These are phyloP conservation scores for Pogostemon cablin DNA, from an alignment of 257 asterid genomes.

Conservation along the genomic window DNA sequence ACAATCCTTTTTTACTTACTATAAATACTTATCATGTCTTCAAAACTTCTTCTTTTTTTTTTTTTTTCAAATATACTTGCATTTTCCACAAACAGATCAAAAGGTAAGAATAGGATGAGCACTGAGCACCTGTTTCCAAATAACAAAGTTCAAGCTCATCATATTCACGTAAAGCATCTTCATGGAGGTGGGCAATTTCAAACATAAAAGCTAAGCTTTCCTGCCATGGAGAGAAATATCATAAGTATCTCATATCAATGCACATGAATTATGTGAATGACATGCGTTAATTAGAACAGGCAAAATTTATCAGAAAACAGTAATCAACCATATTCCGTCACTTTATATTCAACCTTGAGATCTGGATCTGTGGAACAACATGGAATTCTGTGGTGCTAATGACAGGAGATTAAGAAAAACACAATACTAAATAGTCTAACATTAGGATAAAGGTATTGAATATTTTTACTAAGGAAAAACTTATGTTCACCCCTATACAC, in stretches of 20 bases:
- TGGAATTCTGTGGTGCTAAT: constrained; percentile 14
- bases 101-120: constrained; percentile 29
- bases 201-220: constrained; percentile 99
- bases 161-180: constrained; percentile 98
- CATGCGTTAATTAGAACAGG: constrained; percentile 22
- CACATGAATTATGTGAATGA: constrained; percentile 6
- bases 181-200: constrained; percentile 94
- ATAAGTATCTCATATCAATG: constrained; percentile 25
- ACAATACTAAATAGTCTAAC: constrained; percentile 13
- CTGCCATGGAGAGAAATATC: constrained; percentile 47
- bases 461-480: neutral
- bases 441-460: constrained; percentile 1
- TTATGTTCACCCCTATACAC: constrained; percentile 11
- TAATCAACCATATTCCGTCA: constrained; percentile 14
- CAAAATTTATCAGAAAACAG: constrained; percentile 21
- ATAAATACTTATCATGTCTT: too few relatives aligned
- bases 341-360: neutral
- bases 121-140: constrained; percentile 85
- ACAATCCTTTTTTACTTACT: too few relatives aligned
- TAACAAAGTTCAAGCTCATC: constrained; percentile 99
- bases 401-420: constrained; percentile 19
- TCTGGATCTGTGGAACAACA: constrained; percentile 15
- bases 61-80: constrained; percentile 8
- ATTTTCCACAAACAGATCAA: constrained; percentile 30
- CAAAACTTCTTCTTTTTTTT: too few relatives aligned